Evolutionary conservation across 352 stramenopile genomes (phyloP).

Genomic region (Halophytophthora polymorphica): DNA sequence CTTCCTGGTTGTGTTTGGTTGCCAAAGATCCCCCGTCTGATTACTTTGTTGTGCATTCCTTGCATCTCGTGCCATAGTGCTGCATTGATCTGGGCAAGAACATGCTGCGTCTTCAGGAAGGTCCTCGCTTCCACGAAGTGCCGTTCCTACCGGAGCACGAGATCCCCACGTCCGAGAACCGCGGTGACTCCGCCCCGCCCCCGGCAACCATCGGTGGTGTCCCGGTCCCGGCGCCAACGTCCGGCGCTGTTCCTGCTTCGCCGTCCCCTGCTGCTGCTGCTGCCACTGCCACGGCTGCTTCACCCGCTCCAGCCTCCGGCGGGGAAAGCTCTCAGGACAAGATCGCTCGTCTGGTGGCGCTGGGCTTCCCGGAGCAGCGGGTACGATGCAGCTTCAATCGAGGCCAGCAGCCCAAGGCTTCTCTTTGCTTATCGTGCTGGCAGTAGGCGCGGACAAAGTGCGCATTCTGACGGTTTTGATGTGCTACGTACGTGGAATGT

Average conservation of each 20-base stretch:
- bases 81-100: constrained; percentile 95
- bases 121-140: constrained; percentile 67
- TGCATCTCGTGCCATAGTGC: constrained; percentile 51
- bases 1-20: not conserved
- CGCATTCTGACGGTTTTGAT: constrained; percentile 8
- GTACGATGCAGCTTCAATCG: constrained; percentile 21
- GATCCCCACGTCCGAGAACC: constrained; percentile 64
- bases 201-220: constrained; percentile 23
- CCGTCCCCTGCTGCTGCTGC: constrained; percentile 17
- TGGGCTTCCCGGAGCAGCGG: constrained; percentile 63
- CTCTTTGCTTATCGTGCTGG: not conserved
- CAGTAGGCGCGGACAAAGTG: no score
- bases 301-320: constrained; percentile 1
- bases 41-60: constrained; percentile 2
- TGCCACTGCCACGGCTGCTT: not conserved
- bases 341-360: constrained; percentile 54
- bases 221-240: constrained; percentile 20
- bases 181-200: constrained; percentile 20
- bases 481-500: constrained; percentile 17
- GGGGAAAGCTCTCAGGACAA: constrained; percentile 39
- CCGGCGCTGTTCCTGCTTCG: constrained; percentile 10
- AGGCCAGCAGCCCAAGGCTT: not conserved
- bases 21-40: not conserved
- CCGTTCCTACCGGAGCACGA: constrained; percentile 86
- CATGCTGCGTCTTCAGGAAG: constrained; percentile 80